Percentiles rank a stretch among this genome's conserved stretches.
Evolutionary conservation across 2,329 filamentous ascomycete species (phyloP).

Genomic region (Akanthomyces dipterigenus): DNA sequence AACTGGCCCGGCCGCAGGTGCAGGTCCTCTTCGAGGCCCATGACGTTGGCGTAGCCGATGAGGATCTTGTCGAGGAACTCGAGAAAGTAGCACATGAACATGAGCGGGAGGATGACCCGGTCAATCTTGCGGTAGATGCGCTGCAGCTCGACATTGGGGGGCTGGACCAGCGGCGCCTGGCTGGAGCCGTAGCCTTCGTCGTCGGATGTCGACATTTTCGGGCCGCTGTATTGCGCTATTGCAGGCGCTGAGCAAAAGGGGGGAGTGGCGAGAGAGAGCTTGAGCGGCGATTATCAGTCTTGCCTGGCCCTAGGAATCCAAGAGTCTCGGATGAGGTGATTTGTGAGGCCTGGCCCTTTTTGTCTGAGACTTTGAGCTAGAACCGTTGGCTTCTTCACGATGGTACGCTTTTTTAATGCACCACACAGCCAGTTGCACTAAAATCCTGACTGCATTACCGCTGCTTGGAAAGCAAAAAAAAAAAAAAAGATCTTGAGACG

Average conservation of each 20-base stretch:
- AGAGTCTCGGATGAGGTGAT: too few species aligned
- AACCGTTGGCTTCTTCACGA: too few species aligned
- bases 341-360: too few species aligned
- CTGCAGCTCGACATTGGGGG: neutral
- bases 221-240: too few species aligned
- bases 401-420: too few species aligned
- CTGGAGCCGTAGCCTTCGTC: neutral
- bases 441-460: too few species aligned
- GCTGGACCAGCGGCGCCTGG: neutral
- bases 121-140: constrained; percentile 21
- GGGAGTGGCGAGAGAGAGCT: neutral
- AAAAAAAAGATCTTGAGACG: too few species aligned
- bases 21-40: constrained; percentile 22
- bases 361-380: too few species aligned
- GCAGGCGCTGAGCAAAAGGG: neutral
- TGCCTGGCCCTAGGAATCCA: too few species aligned
- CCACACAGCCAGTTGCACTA: too few species aligned
- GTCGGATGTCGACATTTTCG: neutral
- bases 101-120: constrained; percentile 20
- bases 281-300: too few species aligned
- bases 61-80: constrained; percentile 24
- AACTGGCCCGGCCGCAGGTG: constrained; percentile 27
- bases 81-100: constrained; percentile 22
- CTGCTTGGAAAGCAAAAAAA: too few species aligned
- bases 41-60: constrained; percentile 25